These are phyloP conservation scores for Penicillium silybi DNA, from an alignment of 495 filamentous ascomycete genomes.

Conservation along the genomic window DNA sequence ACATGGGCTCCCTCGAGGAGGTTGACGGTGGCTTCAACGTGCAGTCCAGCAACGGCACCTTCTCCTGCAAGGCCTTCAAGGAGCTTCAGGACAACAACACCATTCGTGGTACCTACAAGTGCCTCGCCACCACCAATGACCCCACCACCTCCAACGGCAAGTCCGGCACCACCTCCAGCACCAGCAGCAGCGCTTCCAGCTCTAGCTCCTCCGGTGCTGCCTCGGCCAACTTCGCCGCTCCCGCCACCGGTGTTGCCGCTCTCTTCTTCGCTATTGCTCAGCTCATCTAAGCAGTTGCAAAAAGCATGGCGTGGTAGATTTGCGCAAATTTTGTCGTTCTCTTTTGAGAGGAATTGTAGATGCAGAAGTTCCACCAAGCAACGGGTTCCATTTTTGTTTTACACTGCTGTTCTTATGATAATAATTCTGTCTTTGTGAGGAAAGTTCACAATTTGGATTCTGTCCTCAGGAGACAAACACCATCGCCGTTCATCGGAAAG, in stretches of 20 bases:
- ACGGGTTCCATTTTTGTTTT: constrained; percentile 34
- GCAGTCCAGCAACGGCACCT: constrained; percentile 60
- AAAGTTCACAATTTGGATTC: constrained; percentile 31
- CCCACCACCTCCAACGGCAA: constrained; percentile 35
- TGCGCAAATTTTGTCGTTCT: constrained; percentile 6
- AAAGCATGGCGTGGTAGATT: not conserved
- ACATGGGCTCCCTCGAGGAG: constrained; percentile 63
- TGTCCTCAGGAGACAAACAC: constrained; percentile 23
- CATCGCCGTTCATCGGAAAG: constrained; percentile 20
- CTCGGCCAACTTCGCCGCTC: constrained; percentile 34
- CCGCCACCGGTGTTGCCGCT: constrained; percentile 41
- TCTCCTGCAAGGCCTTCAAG: constrained; percentile 52
- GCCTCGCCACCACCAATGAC: constrained; percentile 40
- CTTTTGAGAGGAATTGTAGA: constrained; percentile 19
- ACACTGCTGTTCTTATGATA: constrained; percentile 44
- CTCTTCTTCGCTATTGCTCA: constrained; percentile 44
- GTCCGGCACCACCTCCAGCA: constrained; percentile 41
- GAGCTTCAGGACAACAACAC: constrained; percentile 36
- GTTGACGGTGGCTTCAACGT: constrained; percentile 87
- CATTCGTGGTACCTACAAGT: constrained; percentile 63
- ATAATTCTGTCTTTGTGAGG: constrained; percentile 45
- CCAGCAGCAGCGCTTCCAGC: constrained; percentile 21
- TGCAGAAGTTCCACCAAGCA: constrained; percentile 34
- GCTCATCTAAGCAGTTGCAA: constrained; percentile 37
- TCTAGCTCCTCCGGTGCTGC: constrained; percentile 41